These are phyloP conservation scores for Ophiostoma populinum DNA, from an alignment of 2,329 filamentous ascomycete species.

Conservation along the genomic window DNA sequence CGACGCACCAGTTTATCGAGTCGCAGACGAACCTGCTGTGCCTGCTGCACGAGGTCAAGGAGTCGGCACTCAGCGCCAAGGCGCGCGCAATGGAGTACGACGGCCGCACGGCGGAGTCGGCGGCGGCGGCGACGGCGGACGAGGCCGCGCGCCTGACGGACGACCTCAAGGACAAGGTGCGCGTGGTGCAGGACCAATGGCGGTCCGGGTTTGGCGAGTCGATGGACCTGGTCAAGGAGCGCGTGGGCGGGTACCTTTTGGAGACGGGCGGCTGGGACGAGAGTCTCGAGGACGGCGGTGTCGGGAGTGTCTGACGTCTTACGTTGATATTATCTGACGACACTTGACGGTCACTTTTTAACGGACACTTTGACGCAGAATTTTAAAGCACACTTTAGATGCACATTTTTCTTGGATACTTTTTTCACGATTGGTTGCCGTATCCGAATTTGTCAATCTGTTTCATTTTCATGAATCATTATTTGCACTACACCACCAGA, in stretches of 20 bases:
- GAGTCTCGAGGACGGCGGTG: constrained; percentile 40
- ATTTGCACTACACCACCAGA: too few species aligned
- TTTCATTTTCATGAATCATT: too few species aligned
- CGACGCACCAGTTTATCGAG: constrained; percentile 93
- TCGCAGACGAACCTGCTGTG: constrained; percentile 82
- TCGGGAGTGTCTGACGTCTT: constrained; percentile 24
- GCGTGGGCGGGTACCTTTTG: constrained; percentile 56
- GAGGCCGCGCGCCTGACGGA: constrained; percentile 60
- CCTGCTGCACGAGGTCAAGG: constrained; percentile 77
- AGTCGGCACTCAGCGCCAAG: constrained; percentile 53
- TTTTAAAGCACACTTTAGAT: too few species aligned
- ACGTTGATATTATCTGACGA: neutral
- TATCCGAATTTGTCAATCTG: too few species aligned
- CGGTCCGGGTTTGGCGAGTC: constrained; percentile 65
- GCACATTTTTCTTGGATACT: too few species aligned
- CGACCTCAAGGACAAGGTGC: constrained; percentile 86
- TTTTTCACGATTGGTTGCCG: too few species aligned
- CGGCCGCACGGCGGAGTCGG: constrained; percentile 18
- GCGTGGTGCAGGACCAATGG: constrained; percentile 84
- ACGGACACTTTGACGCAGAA: too few species aligned
- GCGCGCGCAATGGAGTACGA: constrained; percentile 20
- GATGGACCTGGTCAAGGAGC: constrained; percentile 54
- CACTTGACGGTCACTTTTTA: too few species aligned
- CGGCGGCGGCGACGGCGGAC: constrained; percentile 35
- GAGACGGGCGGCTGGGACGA: constrained; percentile 82